Evolutionary conservation across 441 rosid species (phyloP), one percentile per base, ranked within the genome.

Genomic region (Euphorbia neoarborescens): DNA sequence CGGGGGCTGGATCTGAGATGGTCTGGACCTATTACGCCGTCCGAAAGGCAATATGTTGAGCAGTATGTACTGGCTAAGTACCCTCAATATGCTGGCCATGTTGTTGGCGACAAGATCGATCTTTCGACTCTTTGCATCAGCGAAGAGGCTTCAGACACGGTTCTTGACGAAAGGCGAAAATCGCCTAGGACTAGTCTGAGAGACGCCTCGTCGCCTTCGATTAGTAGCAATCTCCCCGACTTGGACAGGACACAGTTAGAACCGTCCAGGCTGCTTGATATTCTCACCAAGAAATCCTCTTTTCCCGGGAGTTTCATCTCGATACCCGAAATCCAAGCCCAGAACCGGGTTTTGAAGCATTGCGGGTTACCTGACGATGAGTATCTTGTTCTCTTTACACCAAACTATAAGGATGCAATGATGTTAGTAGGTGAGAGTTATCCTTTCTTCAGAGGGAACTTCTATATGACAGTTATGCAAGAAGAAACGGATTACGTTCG

Each of bases 361-460:
- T 86, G 91, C n/a, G 88, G 91, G 51, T 77, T 89, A 40, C 80
- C 76, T 30, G 88, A 83, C 13, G 76, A 76, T 11, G 88, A 87
- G 75, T 89, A 82, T 72, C 86, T 89, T 20, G 90, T 89, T 46
- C 84, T 89, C 9, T 89, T 89, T 76, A 85, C 87, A 63, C 87
- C 90, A 48, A 87, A 76, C 72, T 81, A 87, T 77, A 89, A 75
- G 65, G 94, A 87, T 73, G 89, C 89, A 11, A 83, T 89, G 90
- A 84, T 83, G 90, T 57, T 89, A 35, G 85, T 87, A 5, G 94
- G 91, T 25, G 94, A 89, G 79, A 83, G 94, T 84, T 89, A 89
- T 70, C 91, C 90, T 42, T 87, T 89, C 70, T 87, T 83, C 77
- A 79, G 85, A 48, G 91, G 90, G 30, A 89, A 86, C 70, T 83